Base-by-base conservation (phyloP, 306 rosid genomes). In the Corylus avellana region DNA sequence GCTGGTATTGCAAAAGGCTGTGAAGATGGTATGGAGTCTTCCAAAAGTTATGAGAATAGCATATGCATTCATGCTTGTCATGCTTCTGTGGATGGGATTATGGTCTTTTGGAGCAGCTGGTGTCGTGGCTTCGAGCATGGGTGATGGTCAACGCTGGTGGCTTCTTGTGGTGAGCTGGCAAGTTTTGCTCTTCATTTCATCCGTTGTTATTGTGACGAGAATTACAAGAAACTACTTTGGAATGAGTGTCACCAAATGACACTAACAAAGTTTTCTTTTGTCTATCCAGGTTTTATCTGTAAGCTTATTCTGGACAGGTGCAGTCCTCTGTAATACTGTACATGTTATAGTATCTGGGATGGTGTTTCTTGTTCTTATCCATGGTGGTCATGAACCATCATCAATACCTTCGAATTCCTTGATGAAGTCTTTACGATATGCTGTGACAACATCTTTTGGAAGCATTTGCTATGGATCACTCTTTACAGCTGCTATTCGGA, bases 161-260 rank as follows among this genome's bases (percentile, higher is more conserved):
- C 96, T 95, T 85, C 98, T 95, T 90, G 97, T 89, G 99, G 99
- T 95, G 99, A 95, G 99, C 91, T 87, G 96, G 97, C 98, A 90
- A 93, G 95, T 92, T 95, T 89, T 89, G 81, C 91, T 85, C 87
- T 90, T 87, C 83, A 64, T 90, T 90, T 77, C 85, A 72, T 85
- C 67, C 13, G 10, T 82, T 74, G 54, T 66, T 75, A 75, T 78
- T 58, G 67, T 70, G 46, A 81, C 50, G 62, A 75, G 77, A 82
- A 80, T 77, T 42, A 66, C 68, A 47, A 20, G 71, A 62, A 71
- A 73, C 73, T 74, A 7, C 63, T 72, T 68, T 64, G n/a, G 32
- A 70, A 61, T 46, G 70, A 79, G 66, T 57, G 70, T 57, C 73
- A 47, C 77, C 77, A 56, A 73, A 77, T 62, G 84, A 71, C 70